Conservation (phyloP, 345 rosid genomes). For the Eucalyptus tenuipes region DNA sequence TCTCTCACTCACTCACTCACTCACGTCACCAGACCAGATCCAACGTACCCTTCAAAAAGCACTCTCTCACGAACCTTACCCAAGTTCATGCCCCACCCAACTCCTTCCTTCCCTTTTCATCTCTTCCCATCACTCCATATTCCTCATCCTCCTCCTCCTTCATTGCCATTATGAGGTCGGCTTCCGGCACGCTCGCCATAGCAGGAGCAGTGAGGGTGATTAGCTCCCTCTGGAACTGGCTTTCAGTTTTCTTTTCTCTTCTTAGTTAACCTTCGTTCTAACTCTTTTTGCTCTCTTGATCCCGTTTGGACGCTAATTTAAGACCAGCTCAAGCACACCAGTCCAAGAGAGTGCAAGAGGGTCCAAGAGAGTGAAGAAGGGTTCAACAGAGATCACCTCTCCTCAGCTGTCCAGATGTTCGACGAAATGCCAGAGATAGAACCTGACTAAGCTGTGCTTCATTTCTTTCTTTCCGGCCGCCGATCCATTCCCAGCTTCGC, state of each 20-base stretch:
- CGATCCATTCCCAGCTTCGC: not conserved
- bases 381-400: not conserved
- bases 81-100: not conserved
- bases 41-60: not conserved
- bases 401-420: not conserved
- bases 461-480: not conserved
- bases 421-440: accelerated
- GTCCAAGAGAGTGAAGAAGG: not conserved
- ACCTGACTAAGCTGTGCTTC: not conserved
- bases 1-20: not conserved
- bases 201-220: not conserved
- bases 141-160: not conserved
- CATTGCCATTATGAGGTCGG: not conserved
- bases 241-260: not conserved
- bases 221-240: not conserved
- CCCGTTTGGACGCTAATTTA: not conserved
- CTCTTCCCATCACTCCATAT: not conserved
- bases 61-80: not conserved
- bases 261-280: not conserved
- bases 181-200: not conserved
- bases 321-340: not conserved
- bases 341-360: not conserved
- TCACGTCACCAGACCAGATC: not conserved
- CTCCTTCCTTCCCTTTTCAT: not conserved
- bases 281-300: not conserved